Conservation (phyloP, 371 early-diverging fungal genomes). For the Circinella minor region DNA sequence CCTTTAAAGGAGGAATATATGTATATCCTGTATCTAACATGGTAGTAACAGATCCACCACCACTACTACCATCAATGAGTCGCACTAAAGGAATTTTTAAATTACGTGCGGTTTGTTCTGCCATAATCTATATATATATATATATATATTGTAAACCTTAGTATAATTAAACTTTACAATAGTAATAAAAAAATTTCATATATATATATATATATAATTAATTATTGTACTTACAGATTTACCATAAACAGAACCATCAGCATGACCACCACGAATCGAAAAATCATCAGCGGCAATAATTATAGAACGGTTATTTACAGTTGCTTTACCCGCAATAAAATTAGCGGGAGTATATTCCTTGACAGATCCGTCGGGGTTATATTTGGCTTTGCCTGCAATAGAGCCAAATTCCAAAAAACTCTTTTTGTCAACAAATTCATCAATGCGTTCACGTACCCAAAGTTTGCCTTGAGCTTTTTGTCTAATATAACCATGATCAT, state of each 20-base stretch:
- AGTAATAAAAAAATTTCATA: not conserved
- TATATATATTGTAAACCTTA: too few species aligned
- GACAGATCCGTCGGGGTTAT: slow-evolving; percentile 32
- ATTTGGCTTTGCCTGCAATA: slow-evolving; percentile 42
- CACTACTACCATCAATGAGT: slow-evolving; percentile 52
- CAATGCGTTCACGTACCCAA: slow-evolving; percentile 52
- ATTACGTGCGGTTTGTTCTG: slow-evolving; percentile 40
- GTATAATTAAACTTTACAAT: too few species aligned
- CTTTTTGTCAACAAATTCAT: slow-evolving; percentile 35
- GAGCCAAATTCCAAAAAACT: slow-evolving; percentile 45
- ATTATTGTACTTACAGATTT: slow-evolving; percentile 35
- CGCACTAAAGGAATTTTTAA: slow-evolving; percentile 48
- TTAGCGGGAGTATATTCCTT: slow-evolving; percentile 42
- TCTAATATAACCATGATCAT: slow-evolving; percentile 41
- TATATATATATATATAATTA: not conserved
- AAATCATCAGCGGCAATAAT: slow-evolving; percentile 52
- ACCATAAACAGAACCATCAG: slow-evolving; percentile 51
- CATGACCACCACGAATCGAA: slow-evolving; percentile 53
- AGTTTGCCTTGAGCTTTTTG: slow-evolving; percentile 50
- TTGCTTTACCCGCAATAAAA: slow-evolving; percentile 47
- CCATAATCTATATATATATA: slow-evolving; percentile 14
- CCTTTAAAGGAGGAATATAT: slow-evolving; percentile 46
- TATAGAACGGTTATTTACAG: slow-evolving; percentile 29
- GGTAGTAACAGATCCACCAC: slow-evolving; percentile 43
- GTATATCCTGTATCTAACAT: slow-evolving; percentile 43